These are phyloP conservation scores for Lavandula angustifolia DNA, from an alignment of 257 asterid species.

Conservation along the genomic window DNA sequence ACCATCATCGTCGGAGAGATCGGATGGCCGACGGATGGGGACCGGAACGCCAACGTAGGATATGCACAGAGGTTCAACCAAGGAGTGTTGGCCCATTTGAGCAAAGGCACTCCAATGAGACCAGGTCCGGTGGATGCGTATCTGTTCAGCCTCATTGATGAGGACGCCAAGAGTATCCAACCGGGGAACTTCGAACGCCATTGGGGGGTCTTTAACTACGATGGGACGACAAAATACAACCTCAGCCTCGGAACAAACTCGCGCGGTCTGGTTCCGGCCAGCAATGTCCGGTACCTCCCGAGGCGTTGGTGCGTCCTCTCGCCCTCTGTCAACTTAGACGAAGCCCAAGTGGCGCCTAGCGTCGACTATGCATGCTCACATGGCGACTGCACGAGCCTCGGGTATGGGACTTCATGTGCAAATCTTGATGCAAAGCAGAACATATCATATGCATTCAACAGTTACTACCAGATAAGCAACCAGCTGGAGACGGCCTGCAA, in stretches of 20 bases:
- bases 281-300: constrained; percentile 43
- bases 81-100: constrained; percentile 60
- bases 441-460: constrained; percentile 66
- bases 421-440: constrained; percentile 50
- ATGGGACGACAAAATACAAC: constrained; percentile 68
- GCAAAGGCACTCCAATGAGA: constrained; percentile 68
- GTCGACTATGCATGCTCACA: constrained; percentile 61
- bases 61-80: constrained; percentile 70
- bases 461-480: constrained; percentile 60
- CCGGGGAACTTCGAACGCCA: constrained; percentile 83
- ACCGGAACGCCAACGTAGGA: constrained; percentile 45
- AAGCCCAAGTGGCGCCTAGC: constrained; percentile 53
- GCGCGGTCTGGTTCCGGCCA: constrained; percentile 47
- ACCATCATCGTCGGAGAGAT: constrained; percentile 66
- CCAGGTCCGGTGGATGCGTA: constrained; percentile 71
- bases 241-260: constrained; percentile 49
- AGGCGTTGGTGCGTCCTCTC: constrained; percentile 66
- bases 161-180: constrained; percentile 73
- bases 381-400: constrained; percentile 75
- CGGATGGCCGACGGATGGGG: constrained; percentile 88
- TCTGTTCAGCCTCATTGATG: constrained; percentile 69
- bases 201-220: constrained; percentile 77
- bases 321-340: constrained; percentile 47
- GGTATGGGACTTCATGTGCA: constrained; percentile 57
- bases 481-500: constrained; percentile 62